Conservation (phyloP, 2,329 filamentous ascomycete species). For the Paecilomyces sp. region DNA sequence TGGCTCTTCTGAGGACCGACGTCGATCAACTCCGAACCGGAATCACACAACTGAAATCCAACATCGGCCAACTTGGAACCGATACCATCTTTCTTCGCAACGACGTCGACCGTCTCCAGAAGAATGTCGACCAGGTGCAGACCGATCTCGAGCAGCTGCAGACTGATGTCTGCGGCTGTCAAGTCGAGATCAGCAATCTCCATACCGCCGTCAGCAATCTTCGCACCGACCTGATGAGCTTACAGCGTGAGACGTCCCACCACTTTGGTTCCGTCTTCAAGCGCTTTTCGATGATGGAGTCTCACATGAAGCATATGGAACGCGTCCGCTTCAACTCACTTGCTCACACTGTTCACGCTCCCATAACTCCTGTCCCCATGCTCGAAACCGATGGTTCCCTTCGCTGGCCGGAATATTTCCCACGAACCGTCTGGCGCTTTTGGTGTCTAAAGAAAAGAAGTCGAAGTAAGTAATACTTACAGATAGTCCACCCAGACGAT, state of each 20-base stretch:
- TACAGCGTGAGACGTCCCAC: conserved; percentile 25
- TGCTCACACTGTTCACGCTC: conserved; percentile 29
- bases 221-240: conserved; percentile 27
- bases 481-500: not conserved
- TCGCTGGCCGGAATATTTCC: conserved; percentile 31
- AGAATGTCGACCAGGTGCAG: conserved; percentile 29
- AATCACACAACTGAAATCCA: conserved; percentile 27
- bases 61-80: conserved; percentile 22
- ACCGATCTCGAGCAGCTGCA: conserved; percentile 26
- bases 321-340: conserved; percentile 34
- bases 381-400: conserved; percentile 27
- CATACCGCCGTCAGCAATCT: conserved; percentile 28
- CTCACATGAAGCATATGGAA: conserved; percentile 28
- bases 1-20: conserved; percentile 27
- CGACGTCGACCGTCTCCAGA: conserved; percentile 30
- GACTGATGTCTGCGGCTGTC: conserved; percentile 25
- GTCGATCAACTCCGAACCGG: conserved; percentile 28
- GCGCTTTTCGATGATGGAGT: conserved; percentile 23
- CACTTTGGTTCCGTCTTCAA: conserved; percentile 20
- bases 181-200: conserved; percentile 30
- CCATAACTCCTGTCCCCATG: conserved; percentile 29
- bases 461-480: conserved; percentile 23
- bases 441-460: conserved; percentile 36
- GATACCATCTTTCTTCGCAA: conserved; percentile 28
- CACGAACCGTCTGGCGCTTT: conserved; percentile 33